Evolutionary conservation across 2,329 filamentous ascomycete genomes (phyloP).

Genomic region (Pseudocercospora musae): DNA sequence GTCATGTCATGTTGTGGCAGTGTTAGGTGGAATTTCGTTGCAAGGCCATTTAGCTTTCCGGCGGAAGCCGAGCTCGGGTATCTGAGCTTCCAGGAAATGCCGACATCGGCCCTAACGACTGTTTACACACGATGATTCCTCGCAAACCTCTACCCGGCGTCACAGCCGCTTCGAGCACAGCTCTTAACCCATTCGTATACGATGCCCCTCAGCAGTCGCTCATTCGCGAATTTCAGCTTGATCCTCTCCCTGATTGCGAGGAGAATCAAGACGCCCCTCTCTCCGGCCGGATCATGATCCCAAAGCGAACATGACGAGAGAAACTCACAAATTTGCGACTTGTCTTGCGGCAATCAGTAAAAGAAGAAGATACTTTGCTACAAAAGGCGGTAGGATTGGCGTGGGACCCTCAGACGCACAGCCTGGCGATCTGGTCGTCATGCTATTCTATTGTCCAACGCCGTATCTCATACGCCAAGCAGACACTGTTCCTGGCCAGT

Average conservation of each 20-base stretch:
- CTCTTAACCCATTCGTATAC: not conserved
- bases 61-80: too few relatives aligned
- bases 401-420: not conserved
- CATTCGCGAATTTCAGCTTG: not conserved
- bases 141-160: not conserved
- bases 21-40: too few relatives aligned
- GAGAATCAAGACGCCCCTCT: not conserved
- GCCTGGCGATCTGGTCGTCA: not conserved
- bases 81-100: not conserved
- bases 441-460: constrained; percentile 3
- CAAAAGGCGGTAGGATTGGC: not conserved
- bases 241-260: not conserved
- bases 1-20: too few relatives aligned
- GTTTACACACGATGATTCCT: too few relatives aligned
- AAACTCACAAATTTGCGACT: not conserved
- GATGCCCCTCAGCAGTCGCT: not conserved
- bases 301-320: not conserved
- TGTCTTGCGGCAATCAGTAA: not conserved
- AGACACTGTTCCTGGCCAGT: not conserved
- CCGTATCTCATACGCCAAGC: not conserved
- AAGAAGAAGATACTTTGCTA: not conserved
- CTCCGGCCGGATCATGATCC: not conserved
- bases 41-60: too few relatives aligned
- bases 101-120: not conserved
- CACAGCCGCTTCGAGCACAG: not conserved